Percentiles rank a stretch among this genome's conserved stretches.
These are phyloP conservation scores for Fusarium setosum DNA, from an alignment of 2,329 filamentous ascomycete species.

Conservation along the genomic window DNA sequence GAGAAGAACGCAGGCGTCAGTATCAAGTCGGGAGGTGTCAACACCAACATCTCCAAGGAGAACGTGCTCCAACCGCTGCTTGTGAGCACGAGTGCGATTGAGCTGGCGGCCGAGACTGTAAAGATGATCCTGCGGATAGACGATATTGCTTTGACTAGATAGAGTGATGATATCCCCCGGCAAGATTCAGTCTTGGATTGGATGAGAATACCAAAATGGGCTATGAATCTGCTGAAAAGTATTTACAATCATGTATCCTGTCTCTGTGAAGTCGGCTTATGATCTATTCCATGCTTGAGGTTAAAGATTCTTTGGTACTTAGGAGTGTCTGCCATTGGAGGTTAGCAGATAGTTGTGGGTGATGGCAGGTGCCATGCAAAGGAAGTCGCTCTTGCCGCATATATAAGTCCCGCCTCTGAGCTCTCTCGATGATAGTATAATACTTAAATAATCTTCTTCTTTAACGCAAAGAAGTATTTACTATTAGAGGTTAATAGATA, in stretches of 20 bases:
- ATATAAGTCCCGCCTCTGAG: background rate
- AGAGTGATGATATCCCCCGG: constrained; percentile 49
- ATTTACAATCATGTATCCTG: constrained; percentile 25
- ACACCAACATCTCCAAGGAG: constrained; percentile 95
- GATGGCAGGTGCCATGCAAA: background rate
- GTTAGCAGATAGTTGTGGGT: background rate
- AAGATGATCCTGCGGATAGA: constrained; percentile 87
- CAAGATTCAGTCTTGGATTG: constrained; percentile 45
- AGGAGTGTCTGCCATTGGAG: too few relatives aligned
- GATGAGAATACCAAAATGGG: constrained; percentile 52
- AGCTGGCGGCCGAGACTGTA: constrained; percentile 96
- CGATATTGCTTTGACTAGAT: constrained; percentile 73
- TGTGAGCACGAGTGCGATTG: constrained; percentile 97
- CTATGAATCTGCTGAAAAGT: constrained; percentile 39
- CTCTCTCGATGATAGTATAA: background rate
- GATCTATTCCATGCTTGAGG: too few relatives aligned
- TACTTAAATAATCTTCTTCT: background rate
- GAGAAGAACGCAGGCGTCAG: constrained; percentile 97
- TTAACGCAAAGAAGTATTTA: too few relatives aligned
- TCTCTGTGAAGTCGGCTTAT: background rate
- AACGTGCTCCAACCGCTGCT: constrained; percentile 96
- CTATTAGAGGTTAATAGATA: too few relatives aligned
- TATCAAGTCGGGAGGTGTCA: constrained; percentile 97
- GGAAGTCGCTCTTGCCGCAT: constrained; percentile 14
- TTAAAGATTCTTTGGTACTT: too few relatives aligned